A percentile compares a stretch with the other conserved stretches of the same genome.
phyloP scores from a whole-genome alignment of 768 basidiomycete species.

The Lactarius hengduanensis region DNA sequence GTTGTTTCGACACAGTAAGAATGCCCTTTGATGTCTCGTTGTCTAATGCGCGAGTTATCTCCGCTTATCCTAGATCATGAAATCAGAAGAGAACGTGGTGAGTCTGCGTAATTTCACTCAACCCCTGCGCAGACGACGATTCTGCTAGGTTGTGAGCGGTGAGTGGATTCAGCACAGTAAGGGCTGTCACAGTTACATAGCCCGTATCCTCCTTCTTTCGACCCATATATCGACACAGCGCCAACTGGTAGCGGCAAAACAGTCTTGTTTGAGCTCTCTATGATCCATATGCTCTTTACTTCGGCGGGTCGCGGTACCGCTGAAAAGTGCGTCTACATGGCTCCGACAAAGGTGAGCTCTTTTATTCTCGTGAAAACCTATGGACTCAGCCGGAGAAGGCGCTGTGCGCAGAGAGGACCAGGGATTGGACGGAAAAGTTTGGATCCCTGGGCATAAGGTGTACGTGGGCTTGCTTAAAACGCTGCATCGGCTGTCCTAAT shows the following conservation, averaged over 20 bases:
- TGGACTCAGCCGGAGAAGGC: conserved; percentile 49
- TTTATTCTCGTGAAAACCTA: background rate
- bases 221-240: conserved; percentile 45
- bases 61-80: conserved; percentile 47
- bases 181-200: background rate
- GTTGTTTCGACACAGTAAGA: conserved; percentile 72
- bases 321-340: conserved; percentile 86
- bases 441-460: conserved; percentile 73
- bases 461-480: conserved; percentile 36
- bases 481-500: conserved; percentile 3
- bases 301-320: conserved; percentile 37
- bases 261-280: conserved; percentile 87
- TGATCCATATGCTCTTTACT: conserved; percentile 67
- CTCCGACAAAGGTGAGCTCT: conserved; percentile 76
- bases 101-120: conserved; percentile 22
- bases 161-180: conserved; percentile 21
- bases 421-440: conserved; percentile 86
- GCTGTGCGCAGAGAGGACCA: conserved; percentile 77
- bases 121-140: background rate
- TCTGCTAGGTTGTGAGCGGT: conserved; percentile 69
- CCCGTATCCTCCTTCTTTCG: conserved; percentile 9
- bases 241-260: conserved; percentile 98
- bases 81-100: conserved; percentile 66
- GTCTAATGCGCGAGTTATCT: conserved; percentile 3
- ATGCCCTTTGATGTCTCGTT: background rate